phyloP scores from a whole-genome alignment of 768 basidiomycete species.

The Lyophyllum atratum region DNA sequence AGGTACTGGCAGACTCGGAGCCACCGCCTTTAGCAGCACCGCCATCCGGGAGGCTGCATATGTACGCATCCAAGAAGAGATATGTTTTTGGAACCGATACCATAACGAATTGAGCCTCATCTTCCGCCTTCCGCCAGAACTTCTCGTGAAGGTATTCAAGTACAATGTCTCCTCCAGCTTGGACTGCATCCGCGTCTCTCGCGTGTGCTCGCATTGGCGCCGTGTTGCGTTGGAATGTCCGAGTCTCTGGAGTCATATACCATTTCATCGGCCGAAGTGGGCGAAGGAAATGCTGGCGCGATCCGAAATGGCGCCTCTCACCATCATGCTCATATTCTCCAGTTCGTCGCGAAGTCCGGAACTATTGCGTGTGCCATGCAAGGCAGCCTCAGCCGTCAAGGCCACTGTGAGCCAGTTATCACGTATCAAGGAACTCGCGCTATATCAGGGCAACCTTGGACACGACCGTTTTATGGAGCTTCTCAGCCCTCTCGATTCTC shows the following conservation, averaged over 20 bases:
- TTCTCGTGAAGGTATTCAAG: conserved; percentile 1
- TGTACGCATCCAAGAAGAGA: background rate
- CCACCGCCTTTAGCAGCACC: background rate
- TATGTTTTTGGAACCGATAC: background rate
- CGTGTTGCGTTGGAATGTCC: conserved; percentile 1
- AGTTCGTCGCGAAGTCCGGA: too few relatives aligned
- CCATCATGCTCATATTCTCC: background rate
- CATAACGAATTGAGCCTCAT: background rate
- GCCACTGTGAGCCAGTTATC: background rate
- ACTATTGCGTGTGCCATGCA: too few relatives aligned
- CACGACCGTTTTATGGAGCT: background rate
- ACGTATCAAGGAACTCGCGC: background rate
- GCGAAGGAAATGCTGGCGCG: conserved; percentile 1
- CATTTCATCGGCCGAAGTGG: background rate
- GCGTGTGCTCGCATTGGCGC: conserved; percentile 5
- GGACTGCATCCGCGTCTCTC: background rate
- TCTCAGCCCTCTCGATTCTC: background rate
- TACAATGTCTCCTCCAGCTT: background rate
- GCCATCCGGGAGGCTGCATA: background rate
- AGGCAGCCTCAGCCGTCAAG: background rate
- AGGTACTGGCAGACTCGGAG: too few relatives aligned
- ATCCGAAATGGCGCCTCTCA: background rate
- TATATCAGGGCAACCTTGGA: background rate
- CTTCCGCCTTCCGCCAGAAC: background rate
- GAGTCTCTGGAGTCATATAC: background rate